These are phyloP conservation scores for Globisporangium nunn DNA, from an alignment of 352 stramenopile species.

Conservation along the genomic window DNA sequence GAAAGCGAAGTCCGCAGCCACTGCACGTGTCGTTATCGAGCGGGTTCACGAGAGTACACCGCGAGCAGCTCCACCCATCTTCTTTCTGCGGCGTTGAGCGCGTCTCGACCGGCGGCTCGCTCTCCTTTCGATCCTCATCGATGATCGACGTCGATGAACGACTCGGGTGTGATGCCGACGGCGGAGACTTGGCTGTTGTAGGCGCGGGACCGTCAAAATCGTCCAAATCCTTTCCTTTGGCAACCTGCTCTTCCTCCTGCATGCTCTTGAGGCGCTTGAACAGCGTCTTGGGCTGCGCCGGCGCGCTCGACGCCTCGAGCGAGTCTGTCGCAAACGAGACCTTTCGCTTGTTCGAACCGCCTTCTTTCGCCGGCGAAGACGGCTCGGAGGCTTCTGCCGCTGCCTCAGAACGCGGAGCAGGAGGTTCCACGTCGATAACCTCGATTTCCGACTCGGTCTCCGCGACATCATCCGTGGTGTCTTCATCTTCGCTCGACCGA, in stretches of 20 bases:
- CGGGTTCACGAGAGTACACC: constrained; percentile 76
- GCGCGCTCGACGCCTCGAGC: not conserved
- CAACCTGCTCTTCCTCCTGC: constrained; percentile 4
- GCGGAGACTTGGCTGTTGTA: not conserved
- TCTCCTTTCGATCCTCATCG: constrained; percentile 44
- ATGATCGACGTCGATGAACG: constrained; percentile 8
- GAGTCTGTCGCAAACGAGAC: constrained; percentile 9
- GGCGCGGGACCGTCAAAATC: not conserved
- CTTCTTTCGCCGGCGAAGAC: not conserved
- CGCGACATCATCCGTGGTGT: constrained; percentile 10
- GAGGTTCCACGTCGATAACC: constrained; percentile 7
- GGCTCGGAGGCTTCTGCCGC: not conserved
- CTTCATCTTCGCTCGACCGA: constrained; percentile 20
- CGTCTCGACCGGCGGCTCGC: constrained; percentile 19
- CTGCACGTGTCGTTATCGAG: constrained; percentile 43
- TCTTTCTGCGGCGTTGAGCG: constrained; percentile 2
- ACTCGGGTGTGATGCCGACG: not conserved
- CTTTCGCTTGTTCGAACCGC: constrained; percentile 7
- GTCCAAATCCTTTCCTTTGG: constrained; percentile 19
- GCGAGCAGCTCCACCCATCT: constrained; percentile 58
- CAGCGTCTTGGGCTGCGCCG: constrained; percentile 13
- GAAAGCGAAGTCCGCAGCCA: constrained; percentile 66
- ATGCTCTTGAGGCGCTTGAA: constrained; percentile 22
- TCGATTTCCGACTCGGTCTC: constrained; percentile 10
- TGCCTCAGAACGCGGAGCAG: not conserved